phyloP scores from a whole-genome alignment of 2,329 filamentous ascomycete genomes.

The Colletotrichum gloeosporioides region DNA sequence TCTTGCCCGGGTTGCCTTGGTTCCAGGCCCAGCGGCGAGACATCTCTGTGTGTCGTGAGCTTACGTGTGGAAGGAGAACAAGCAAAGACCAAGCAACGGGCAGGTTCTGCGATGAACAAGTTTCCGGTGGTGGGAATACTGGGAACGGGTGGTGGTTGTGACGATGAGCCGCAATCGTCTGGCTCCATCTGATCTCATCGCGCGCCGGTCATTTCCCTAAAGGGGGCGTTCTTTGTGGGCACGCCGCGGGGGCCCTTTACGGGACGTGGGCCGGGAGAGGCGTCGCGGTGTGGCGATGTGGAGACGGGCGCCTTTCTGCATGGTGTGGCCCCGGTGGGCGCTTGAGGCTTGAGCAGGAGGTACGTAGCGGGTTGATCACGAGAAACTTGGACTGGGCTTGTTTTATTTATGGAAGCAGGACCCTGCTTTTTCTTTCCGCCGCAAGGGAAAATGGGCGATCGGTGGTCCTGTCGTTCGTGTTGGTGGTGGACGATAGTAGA shows the following conservation, averaged over 20 bases:
- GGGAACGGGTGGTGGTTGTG: neutral
- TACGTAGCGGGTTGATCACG: neutral
- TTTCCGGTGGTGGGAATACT: neutral
- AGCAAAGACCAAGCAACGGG: neutral
- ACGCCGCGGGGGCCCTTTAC: neutral
- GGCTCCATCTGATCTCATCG: conserved; percentile 12
- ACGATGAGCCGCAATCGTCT: neutral
- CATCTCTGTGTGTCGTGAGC: neutral
- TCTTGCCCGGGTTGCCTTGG: neutral
- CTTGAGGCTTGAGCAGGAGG: neutral
- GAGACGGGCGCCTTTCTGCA: neutral
- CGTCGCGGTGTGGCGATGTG: neutral
- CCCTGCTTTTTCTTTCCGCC: conserved; percentile 1
- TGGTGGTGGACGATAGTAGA: neutral
- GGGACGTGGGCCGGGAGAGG: neutral
- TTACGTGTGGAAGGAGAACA: neutral
- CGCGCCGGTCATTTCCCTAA: conserved; percentile 1
- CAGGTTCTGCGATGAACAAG: neutral
- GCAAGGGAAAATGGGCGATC: neutral
- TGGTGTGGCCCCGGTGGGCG: neutral
- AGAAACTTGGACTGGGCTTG: neutral
- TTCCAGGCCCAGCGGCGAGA: neutral
- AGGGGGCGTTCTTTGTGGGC: neutral
- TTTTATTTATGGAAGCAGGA: conserved; percentile 9
- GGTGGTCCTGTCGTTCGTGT: neutral